These are phyloP conservation scores for Annulohypoxylon bovei DNA, from an alignment of 495 filamentous ascomycete genomes.

Conservation along the genomic window DNA sequence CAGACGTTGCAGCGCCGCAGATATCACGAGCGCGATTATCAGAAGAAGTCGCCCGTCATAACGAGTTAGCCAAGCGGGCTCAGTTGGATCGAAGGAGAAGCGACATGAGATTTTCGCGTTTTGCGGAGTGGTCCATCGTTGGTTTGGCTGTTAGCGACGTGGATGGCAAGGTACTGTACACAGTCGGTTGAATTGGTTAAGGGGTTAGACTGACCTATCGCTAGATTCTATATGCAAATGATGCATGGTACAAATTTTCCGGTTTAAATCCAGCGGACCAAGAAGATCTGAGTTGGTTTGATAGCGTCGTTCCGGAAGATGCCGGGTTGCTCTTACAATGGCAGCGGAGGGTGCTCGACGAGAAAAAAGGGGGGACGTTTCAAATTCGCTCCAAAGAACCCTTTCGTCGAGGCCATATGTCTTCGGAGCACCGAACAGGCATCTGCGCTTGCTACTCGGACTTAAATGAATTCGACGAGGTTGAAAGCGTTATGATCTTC, in stretches of 20 bases:
- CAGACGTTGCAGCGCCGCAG: conserved; percentile 23
- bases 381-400: conserved; percentile 39
- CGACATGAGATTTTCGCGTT: conserved; percentile 39
- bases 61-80: conserved; percentile 32
- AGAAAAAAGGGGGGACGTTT: conserved; percentile 41
- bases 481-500: conserved; percentile 43
- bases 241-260: conserved; percentile 40
- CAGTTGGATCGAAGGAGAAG: conserved; percentile 32
- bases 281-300: conserved; percentile 25
- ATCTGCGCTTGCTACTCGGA: conserved; percentile 46
- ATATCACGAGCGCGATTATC: conserved; percentile 31
- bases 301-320: conserved; percentile 38
- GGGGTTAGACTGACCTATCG: not conserved
- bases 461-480: conserved; percentile 39
- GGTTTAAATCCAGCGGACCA: conserved; percentile 27
- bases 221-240: conserved; percentile 38
- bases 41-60: conserved; percentile 35
- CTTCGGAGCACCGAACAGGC: conserved; percentile 38
- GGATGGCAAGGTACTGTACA: conserved; percentile 22
- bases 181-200: not conserved
- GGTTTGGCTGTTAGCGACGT: conserved; percentile 32
- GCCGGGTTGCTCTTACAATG: conserved; percentile 29
- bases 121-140: conserved; percentile 38
- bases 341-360: conserved; percentile 26
- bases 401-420: conserved; percentile 32